phyloP scores from a whole-genome alignment of 345 rosid species.

The Schrenkiella parvula region DNA sequence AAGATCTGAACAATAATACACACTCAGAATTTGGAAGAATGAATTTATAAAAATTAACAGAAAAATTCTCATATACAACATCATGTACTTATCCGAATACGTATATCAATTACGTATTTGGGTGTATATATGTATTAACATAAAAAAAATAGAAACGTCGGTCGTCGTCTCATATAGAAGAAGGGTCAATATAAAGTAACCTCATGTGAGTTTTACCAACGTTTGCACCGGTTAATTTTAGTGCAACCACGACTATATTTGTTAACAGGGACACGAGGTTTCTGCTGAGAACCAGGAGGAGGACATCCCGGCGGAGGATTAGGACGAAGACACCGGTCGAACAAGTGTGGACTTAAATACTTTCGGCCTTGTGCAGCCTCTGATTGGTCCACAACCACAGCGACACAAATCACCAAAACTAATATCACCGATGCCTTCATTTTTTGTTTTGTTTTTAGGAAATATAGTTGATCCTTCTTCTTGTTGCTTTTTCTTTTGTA shows the following conservation, averaged over 20 bases:
- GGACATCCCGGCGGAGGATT: conserved; percentile 7
- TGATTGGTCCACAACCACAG: conserved; percentile 6
- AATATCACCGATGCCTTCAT: conserved; percentile 24
- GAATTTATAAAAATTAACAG: neutral
- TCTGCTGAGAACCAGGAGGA: neutral
- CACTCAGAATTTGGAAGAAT: neutral
- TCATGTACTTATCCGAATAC: neutral
- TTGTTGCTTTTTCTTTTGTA: neutral
- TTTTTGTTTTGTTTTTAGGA: neutral
- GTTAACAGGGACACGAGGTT: neutral
- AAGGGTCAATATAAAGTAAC: neutral
- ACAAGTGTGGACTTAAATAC: neutral
- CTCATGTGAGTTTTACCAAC: neutral
- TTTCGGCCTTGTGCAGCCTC: neutral
- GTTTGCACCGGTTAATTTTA: neutral
- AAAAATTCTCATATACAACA: neutral
- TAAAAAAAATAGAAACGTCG: neutral
- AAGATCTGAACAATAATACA: no score
- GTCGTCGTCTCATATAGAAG: neutral
- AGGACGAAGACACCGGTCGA: neutral
- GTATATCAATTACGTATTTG: neutral
- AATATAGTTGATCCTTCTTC: conserved; percentile 3
- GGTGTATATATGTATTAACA: neutral
- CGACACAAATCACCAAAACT: conserved; percentile 9
- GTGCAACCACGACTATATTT: conserved; percentile 1